These are phyloP conservation scores for Tilletiopsis washingtonensis DNA, from an alignment of 1,284 basidiomycete genomes.

Conservation along the genomic window DNA sequence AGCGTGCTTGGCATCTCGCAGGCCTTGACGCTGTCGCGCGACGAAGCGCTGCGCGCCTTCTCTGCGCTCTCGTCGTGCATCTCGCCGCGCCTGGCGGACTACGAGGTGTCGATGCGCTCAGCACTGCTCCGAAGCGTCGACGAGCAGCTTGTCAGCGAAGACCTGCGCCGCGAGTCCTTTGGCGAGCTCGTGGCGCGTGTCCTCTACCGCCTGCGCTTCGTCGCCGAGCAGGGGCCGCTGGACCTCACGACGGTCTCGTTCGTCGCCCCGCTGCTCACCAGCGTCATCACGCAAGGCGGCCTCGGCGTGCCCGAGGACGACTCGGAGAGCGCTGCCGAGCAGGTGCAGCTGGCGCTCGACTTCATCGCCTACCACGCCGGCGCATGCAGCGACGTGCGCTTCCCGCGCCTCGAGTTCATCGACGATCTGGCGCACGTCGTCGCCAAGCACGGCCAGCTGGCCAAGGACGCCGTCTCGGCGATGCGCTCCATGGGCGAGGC, in stretches of 20 bases:
- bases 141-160: constrained; percentile 28
- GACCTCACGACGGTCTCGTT: constrained; percentile 80
- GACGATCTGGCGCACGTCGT: constrained; percentile 68
- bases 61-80: constrained; percentile 28
- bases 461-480: constrained; percentile 75
- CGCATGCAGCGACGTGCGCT: constrained; percentile 59
- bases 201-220: constrained; percentile 72
- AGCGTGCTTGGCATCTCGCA: constrained; percentile 12
- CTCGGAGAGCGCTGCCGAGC: constrained; percentile 71
- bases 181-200: constrained; percentile 70
- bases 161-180: constrained; percentile 30
- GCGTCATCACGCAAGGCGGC: constrained; percentile 65
- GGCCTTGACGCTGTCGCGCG: constrained; percentile 18
- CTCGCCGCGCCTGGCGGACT: constrained; percentile 24
- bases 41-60: constrained; percentile 19
- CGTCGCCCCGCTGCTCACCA: constrained; percentile 66
- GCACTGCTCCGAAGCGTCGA: constrained; percentile 32
- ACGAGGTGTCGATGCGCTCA: constrained; percentile 25
- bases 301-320: constrained; percentile 54
- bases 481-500: constrained; percentile 77
- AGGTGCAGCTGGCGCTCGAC: constrained; percentile 73
- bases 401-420: constrained; percentile 52
- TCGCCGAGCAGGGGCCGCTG: constrained; percentile 74
- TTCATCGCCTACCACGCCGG: constrained; percentile 77
- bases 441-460: constrained; percentile 68